Evolutionary conservation across 2,329 filamentous ascomycete species (phyloP), one percentile per base, ranked within the genome.

Genomic region (Aspergillus proliferans): DNA sequence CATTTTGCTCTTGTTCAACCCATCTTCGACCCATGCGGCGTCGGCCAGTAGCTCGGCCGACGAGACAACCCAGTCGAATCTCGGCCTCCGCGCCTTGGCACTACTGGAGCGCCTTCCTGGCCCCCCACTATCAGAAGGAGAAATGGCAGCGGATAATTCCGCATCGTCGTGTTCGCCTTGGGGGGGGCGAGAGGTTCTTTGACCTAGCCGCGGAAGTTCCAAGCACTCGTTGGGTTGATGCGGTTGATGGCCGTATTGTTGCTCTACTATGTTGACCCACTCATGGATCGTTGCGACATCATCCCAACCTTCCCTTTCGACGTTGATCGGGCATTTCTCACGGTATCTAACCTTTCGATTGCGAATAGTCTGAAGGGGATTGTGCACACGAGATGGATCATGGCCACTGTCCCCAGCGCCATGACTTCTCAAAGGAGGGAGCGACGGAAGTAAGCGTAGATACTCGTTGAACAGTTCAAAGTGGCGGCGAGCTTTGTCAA

Each of bases 11-110:
- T 91, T 94, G 68, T 96, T 90, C 50, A 85, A 76, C 28, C 80
- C 82, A 60, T 91, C 84, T 65, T 96, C 89, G 19, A 94, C 72
- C 93, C 93, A 98, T 61, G 91, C 88, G 1, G 86, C 78, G 71
- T 98, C 93, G 4, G 91, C 91, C 43, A 97, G 74, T 67, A 96
- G 79, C 64, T 97, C 91, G 48, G 87, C 84, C 0, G 92, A 88
- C 41, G 86, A 82, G 15, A 91, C 82, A 36, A 82, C 79, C 93
- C 93, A 97, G 62, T 95, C 90, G 21, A 90, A 83, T 51, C 88
- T 82, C 1, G 87, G 85, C 44, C 89, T 81, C 48, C 84, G 83
- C 3, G 81, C 73, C 52, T 89, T 89, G 10, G 75, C 72, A 28
- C 63, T 69, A 43, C 67, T 69, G 10, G 71, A 71, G 15, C 71